Evolutionary conservation across 441 rosid species (phyloP), one percentile per base, ranked within the genome.

Genomic region (Populus trichocarpa): DNA sequence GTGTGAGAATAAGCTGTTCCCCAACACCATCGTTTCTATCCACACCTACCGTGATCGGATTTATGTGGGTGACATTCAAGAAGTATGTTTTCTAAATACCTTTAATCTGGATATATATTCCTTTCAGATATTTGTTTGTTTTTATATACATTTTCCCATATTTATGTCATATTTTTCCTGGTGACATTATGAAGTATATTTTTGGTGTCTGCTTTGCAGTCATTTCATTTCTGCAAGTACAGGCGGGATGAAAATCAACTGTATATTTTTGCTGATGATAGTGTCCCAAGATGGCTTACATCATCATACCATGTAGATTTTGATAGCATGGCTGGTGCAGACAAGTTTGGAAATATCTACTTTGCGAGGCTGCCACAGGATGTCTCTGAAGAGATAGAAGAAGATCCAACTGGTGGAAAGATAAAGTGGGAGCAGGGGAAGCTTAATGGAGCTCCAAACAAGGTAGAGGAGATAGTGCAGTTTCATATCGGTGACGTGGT

Each of bases 351-450:
- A 75, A 92, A 96, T 69, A 74, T 96, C 66, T 96, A 92, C 82
- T 93, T 96, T 87, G 97, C 90, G 76, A 82, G 97, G 64, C 81
- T 94, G 69, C 91, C 97, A 6, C 99, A 96, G 86, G 98, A 96
- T 81, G 92, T 94, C 70, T 96, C 98, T 6, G 97, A 94, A 80
- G 98, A 96, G 86, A 90, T 93, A 69, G 97, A 96, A 82, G 99
- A 96, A 83, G 99, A 94, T 85, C 97, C 99, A 23, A 94, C 97
- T 18, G 97, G 97, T 30, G 97, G 98, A 78, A 96, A 91, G 85
- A 92, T 96, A 81, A 96, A 6, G 79, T 96, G 99, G 99, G 99
- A 94, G 87, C 97, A 94, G 78, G 98, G 99, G 78, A 96, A 86
- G 85, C 93, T 94, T 63, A 94, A 96, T 72, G 98, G 99, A 84